phyloP scores from a whole-genome alignment of 495 filamentous ascomycete genomes.

The Astrocystis sublimbata region DNA sequence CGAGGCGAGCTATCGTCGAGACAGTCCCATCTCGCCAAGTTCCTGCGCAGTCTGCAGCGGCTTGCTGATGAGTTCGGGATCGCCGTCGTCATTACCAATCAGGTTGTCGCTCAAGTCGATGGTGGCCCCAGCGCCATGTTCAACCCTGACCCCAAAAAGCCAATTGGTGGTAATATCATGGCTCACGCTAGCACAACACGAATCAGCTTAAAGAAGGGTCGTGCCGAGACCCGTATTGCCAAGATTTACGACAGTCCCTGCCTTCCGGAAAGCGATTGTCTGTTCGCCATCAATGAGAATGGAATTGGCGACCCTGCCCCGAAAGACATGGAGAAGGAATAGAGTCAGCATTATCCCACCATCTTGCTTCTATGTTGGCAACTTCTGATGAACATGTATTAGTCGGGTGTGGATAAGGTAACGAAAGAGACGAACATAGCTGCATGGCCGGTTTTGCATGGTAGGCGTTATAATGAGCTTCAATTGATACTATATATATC shows the following conservation, averaged over 20 bases:
- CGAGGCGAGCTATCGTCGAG: constrained; percentile 88
- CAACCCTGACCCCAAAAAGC: constrained; percentile 98
- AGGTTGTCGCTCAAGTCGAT: constrained; percentile 97
- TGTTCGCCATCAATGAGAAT: constrained; percentile 96
- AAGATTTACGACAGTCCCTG: constrained; percentile 99
- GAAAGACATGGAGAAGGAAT: constrained; percentile 86
- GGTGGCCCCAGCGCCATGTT: constrained; percentile 96
- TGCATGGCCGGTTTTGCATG: constrained; percentile 15
- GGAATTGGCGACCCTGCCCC: constrained; percentile 94
- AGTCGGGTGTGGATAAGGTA: not conserved
- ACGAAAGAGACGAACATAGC: constrained; percentile 9
- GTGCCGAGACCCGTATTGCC: constrained; percentile 92
- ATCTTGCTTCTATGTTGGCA: not conserved
- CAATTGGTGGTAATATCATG: constrained; percentile 98
- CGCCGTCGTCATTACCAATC: constrained; percentile 97
- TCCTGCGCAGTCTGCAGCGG: constrained; percentile 90
- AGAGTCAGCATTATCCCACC: not conserved
- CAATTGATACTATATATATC: constrained; percentile 11
- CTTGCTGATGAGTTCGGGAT: constrained; percentile 98
- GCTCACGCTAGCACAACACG: constrained; percentile 92
- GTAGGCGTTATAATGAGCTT: constrained; percentile 16
- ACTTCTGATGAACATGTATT: not conserved
- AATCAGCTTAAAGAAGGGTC: constrained; percentile 89
- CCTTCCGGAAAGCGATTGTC: constrained; percentile 90
- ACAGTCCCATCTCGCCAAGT: constrained; percentile 94